phyloP scores from a whole-genome alignment of 805 yeast species.

The Wickerhamiella alocasiicola region DNA sequence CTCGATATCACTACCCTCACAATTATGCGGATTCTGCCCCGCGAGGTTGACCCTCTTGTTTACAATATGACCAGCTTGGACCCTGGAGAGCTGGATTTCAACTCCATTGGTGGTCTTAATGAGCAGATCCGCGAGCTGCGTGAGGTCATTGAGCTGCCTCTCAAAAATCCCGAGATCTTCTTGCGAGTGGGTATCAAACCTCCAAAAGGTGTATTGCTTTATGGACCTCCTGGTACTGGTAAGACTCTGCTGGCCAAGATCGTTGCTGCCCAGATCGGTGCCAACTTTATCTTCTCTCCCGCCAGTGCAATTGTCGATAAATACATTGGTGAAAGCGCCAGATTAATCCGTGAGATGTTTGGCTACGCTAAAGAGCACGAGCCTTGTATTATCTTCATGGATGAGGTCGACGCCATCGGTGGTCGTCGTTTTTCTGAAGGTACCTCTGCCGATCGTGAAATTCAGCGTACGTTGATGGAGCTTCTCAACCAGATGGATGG shows the following conservation, averaged over 20 bases:
- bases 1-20: slow-evolving; percentile 95
- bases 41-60: slow-evolving; percentile 96
- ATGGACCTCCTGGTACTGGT: slow-evolving; percentile 99
- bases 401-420: slow-evolving; percentile 97
- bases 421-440: slow-evolving; percentile 97
- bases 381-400: slow-evolving; percentile 97
- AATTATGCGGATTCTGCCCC: slow-evolving; percentile 90
- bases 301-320: slow-evolving; percentile 97
- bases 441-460: slow-evolving; percentile 96
- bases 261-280: slow-evolving; percentile 97
- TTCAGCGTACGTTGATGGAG: slow-evolving; percentile 96
- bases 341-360: slow-evolving; percentile 95
- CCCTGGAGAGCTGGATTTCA: slow-evolving; percentile 93
- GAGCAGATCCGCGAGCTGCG: slow-evolving; percentile 94
- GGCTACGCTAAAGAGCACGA: slow-evolving; percentile 96
- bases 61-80: slow-evolving; percentile 97
- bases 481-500: slow-evolving; percentile 97
- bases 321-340: slow-evolving; percentile 94
- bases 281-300: slow-evolving; percentile 94
- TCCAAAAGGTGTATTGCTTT: slow-evolving; percentile 93
- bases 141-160: slow-evolving; percentile 93
- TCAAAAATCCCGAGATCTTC: slow-evolving; percentile 93
- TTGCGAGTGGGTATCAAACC: slow-evolving; percentile 94
- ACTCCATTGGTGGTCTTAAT: slow-evolving; percentile 89
- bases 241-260: slow-evolving; percentile 93